These are phyloP conservation scores for Cryptococcus sp. DNA, from an alignment of 1,284 basidiomycete species.

Conservation along the genomic window DNA sequence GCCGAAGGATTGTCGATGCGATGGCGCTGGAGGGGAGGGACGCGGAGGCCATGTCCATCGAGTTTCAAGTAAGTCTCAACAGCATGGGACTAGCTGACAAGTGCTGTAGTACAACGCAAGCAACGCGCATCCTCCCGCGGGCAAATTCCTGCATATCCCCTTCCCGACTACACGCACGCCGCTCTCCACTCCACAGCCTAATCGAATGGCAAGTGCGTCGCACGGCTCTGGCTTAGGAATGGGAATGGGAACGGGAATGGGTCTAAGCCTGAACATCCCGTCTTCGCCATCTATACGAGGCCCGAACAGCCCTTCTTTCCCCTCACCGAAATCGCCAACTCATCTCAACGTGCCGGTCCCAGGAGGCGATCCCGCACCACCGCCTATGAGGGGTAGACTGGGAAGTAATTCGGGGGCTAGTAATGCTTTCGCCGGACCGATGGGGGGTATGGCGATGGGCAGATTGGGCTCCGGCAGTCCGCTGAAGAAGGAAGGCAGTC, in stretches of 20 bases:
- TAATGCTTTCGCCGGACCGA: conserved; percentile 32
- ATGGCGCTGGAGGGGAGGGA: conserved; percentile 59
- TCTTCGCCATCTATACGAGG: neutral
- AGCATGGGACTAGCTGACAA: neutral
- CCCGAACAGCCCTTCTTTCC: neutral
- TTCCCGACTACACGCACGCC: conserved; percentile 20
- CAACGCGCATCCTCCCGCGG: conserved; percentile 27
- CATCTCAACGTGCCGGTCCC: conserved; percentile 1
- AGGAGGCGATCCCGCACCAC: conserved; percentile 4
- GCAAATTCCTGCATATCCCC: conserved; percentile 30
- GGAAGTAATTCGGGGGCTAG: conserved; percentile 7
- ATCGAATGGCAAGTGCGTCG: neutral
- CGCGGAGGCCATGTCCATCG: conserved; percentile 74
- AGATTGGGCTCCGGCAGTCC: conserved; percentile 5
- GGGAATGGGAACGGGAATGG: neutral
- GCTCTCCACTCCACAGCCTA: conserved; percentile 16
- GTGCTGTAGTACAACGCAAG: conserved; percentile 27
- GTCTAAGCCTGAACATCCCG: neutral
- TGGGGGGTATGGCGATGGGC: conserved; percentile 21
- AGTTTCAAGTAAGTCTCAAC: conserved; percentile 70
- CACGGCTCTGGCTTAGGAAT: conserved; percentile 7
- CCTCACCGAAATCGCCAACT: conserved; percentile 1
- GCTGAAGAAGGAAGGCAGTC: neutral
- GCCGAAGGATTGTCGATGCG: conserved; percentile 74
- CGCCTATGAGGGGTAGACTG: conserved; percentile 1